Conservation (phyloP, 139 green algal species). For the Edaphochlamys debaryana region DNA sequence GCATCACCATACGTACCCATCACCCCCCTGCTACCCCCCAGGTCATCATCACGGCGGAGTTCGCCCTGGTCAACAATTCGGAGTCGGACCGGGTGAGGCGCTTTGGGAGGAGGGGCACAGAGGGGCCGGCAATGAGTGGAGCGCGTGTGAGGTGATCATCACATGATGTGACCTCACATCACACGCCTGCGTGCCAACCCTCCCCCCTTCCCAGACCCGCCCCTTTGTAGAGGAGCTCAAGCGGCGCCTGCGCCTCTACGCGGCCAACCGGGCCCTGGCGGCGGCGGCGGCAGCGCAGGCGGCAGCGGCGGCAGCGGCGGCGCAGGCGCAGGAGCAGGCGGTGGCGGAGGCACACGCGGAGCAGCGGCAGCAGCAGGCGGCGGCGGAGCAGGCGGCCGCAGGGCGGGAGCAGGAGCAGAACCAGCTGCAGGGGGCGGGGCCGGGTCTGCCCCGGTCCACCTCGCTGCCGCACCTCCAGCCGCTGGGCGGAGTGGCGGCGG, state of each 20-base stretch:
- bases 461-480: too few relatives aligned
- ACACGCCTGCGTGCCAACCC: background rate
- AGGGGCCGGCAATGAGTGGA: too few relatives aligned
- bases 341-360: background rate
- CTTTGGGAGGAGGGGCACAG: too few relatives aligned
- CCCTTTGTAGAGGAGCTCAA: conserved; percentile 27
- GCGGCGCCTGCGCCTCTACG: conserved; percentile 22
- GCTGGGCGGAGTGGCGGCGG: too few relatives aligned
- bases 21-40: background rate
- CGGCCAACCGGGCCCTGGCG: background rate
- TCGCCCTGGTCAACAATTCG: conserved; percentile 33
- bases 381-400: background rate
- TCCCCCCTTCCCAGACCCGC: background rate
- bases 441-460: too few relatives aligned
- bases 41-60: conserved; percentile 34
- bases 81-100: conserved; percentile 30
- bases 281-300: background rate
- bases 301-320: background rate
- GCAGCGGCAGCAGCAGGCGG: background rate
- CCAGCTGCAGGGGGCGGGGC: background rate
- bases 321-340: background rate
- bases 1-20: too few relatives aligned
- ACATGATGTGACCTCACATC: too few relatives aligned
- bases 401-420: background rate
- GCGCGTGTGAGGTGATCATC: too few relatives aligned